Base-by-base conservation (phyloP, 768 basidiomycete species). In the Xanthoconium stramineum region DNA sequence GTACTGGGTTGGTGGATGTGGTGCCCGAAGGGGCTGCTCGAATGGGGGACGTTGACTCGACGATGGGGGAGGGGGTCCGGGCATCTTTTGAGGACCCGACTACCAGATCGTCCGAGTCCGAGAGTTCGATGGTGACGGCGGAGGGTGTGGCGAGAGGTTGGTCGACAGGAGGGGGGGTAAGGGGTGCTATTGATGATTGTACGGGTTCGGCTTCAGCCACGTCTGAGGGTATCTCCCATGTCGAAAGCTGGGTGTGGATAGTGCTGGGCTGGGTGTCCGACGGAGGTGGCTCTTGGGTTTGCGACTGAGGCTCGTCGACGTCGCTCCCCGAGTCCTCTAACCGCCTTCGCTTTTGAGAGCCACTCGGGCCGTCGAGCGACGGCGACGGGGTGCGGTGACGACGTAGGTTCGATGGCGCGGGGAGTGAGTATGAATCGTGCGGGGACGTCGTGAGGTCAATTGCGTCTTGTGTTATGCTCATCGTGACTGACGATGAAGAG, bases 151-250 rank as follows among this genome's bases (percentile, higher is more conserved):
- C 28, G 33, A n/a, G 4, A 40, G 44, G 40, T 40, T 12, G 40
- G 46, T 33, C 38, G 17, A 28, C 39, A 15, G 12, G 38, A 30
- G 43, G 13, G 20, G 43, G 30, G n/a, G 20, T 33, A 29, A n/a
- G 42, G 8, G 37, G 39, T 47, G 13, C 11, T 20, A 17, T 30
- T 0, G 20, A 20, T 24, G 4, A 24, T 24, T 24, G 24, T 4
- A 24, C 2, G 24, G 24, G 24, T 4, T 24, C 24, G 4, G 24
- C 24, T 24, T 24, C 24, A 3, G 28, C 48, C 4, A 67, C 28
- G 20, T 55, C 56, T 33, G 55, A 43, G 17, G 62, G 53, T 9
- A 69, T 60, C 15, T 57, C 58, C 67, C 67, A 69, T 0, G 65
- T 64, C 49, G 67, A 59, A 50, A 67, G 42, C 8, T 48, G 67